Base-by-base conservation (phyloP, 2,329 filamentous ascomycete species). In the Pseudogymnoascus pannorum region DNA sequence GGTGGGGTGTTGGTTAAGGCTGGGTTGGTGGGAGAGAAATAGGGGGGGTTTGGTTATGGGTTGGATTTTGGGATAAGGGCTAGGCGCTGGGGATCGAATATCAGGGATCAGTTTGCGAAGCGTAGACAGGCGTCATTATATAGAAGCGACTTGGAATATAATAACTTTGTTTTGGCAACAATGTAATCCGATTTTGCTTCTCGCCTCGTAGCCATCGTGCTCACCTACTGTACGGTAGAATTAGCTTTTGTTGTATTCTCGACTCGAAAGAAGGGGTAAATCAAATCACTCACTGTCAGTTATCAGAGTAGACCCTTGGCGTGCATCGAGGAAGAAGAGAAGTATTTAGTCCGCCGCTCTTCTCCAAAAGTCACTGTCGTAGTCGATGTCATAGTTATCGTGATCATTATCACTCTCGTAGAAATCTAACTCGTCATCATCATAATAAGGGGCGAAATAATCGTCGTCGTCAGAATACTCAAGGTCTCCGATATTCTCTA, bases 161-260 rank as follows among this genome's bases (percentile, higher is more conserved):
- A 40, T 18, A 38, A n/a, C 14, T 44, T 22, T 44, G 11, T 22
- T 70, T 71, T 57, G 61, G 69, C 58, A 71, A 74, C 58, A 71
- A 71, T 33, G 73, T 74, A 44, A 64, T 69, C 35, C 63, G 73
- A n/a, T 73, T 66, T 63, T 68, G 69, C 63, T 61, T 74, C 18
- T 29, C 31, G 40, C 20, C 57, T 58, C 48, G 7, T 18, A 26
- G 7, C 12, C 38, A 6, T 63, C 58, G 35, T 42, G 36, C 57
- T 48, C 33, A 54, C 20, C 31, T 59, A 61, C 29, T 59, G 18
- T 61, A 59, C 6, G 44, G 38, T 61, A 62, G 48, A 59, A 36
- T 62, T 63, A 58, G 60, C 42, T 58, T 60, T 63, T 18, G 44
- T 60, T 24, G 36, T 51, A 61, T 63, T 60, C 24, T 58, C 57